Evolutionary conservation across 179 eudicot genomes (phyloP), one percentile per base, ranked within the genome.

Genomic region (Vitellaria paradoxa): DNA sequence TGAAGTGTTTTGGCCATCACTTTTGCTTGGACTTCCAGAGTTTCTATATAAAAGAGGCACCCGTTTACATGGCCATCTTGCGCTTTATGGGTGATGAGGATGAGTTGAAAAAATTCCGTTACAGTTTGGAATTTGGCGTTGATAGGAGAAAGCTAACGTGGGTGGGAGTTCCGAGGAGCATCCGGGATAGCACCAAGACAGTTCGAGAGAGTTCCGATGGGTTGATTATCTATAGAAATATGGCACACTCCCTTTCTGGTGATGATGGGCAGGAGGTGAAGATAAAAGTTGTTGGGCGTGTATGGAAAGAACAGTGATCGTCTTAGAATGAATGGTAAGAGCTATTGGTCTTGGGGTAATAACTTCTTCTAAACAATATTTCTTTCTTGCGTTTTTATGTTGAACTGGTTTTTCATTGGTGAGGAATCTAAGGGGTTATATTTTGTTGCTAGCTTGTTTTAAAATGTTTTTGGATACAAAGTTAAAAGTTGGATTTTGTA

Each of bases 131-230:
- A 81, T 90, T 90, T 30, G 87, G 89, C 3, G 86, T 84, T 20
- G 73, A 81, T 17, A 87, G 87, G 59, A 84, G 91, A 61, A 88
- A 87, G 76, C 55, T 90, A 66, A 82, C 68, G 37, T 90, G 91
- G 91, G 84, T 88, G 72, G 91, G 91, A 46, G 84, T 86, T 70
- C 93, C 93, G 3, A 77, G 93, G 78, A 90, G 93, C 86, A 90
- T 90, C 40, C 84, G 91, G 0, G 93, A 88, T 26, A 85, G 84
- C 72, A 87, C 86, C 21, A 81, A 62, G 76, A 82, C 85, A 30
- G 89, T 88, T 40, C 66, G 91, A 24, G 91, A 88, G 80, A 87
- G 90, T 61, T 74, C 78, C 60, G 93, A 89, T 50, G 93, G 93
- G 15, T 83, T 89, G 45, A 79, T 88, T 49, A 88, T 88, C 46